These are phyloP conservation scores for Dalbergia cochinchinensis DNA, from an alignment of 306 rosid species.

Conservation along the genomic window DNA sequence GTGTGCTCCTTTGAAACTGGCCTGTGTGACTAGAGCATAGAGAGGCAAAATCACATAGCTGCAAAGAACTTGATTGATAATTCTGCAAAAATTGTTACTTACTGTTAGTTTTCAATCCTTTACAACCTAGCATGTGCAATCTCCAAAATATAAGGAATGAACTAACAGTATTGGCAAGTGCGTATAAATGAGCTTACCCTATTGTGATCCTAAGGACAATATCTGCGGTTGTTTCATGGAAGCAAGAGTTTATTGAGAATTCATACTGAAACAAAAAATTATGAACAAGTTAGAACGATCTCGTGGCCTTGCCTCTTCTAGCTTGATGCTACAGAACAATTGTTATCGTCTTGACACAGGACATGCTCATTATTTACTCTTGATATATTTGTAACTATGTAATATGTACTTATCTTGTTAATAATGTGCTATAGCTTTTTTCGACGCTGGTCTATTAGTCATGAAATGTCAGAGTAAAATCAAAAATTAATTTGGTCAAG, in stretches of 20 bases:
- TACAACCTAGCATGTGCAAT: neutral
- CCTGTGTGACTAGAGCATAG: slow-evolving; percentile 95
- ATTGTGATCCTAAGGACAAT: slow-evolving; percentile 56
- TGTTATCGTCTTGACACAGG: neutral
- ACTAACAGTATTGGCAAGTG: neutral
- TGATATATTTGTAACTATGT: too few relatives aligned
- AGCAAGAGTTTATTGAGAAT: slow-evolving; percentile 59
- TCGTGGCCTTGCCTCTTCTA: neutral
- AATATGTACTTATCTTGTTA: too few relatives aligned
- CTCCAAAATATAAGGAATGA: neutral
- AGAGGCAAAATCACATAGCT: slow-evolving; percentile 91
- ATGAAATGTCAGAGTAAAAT: too few relatives aligned
- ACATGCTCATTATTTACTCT: neutral
- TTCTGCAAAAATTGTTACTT: slow-evolving; percentile 59
- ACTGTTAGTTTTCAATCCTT: slow-evolving; percentile 22
- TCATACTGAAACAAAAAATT: slow-evolving; percentile 57
- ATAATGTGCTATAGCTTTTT: too few relatives aligned
- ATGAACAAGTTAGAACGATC: slow-evolving; percentile 10
- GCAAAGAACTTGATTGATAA: slow-evolving; percentile 73
- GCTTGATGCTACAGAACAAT: neutral
- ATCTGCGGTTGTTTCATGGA: slow-evolving; percentile 58
- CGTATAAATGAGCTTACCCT: slow-evolving; percentile 70
- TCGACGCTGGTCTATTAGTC: too few relatives aligned
- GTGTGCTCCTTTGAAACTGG: slow-evolving; percentile 21
- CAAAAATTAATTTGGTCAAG: too few relatives aligned